These are phyloP conservation scores for Spiraea crenata DNA, from an alignment of 331 rosid species.

Conservation along the genomic window DNA sequence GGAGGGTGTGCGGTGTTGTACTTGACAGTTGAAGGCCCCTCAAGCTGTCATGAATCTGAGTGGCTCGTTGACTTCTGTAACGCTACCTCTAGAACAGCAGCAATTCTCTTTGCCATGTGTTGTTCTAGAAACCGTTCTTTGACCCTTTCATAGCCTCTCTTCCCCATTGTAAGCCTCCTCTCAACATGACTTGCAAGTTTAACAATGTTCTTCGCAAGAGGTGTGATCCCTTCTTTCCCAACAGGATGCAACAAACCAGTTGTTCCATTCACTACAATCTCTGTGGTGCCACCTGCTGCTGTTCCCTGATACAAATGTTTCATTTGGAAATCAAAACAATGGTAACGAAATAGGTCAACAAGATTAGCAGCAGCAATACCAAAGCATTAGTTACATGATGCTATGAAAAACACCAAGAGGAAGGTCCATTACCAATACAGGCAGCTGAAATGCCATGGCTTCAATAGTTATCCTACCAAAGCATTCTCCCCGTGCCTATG, in stretches of 20 bases:
- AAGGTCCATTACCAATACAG: conserved; percentile 34
- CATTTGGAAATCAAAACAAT: neutral
- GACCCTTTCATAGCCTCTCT: conserved; percentile 37
- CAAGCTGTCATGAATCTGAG: conserved; percentile 15
- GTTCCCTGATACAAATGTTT: conserved; percentile 28
- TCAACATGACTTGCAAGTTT: conserved; percentile 36
- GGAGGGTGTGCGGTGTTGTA: neutral
- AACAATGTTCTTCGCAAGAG: conserved; percentile 33
- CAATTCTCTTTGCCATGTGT: conserved; percentile 31
- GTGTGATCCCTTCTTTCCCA: conserved; percentile 31
- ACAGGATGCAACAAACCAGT: conserved; percentile 37
- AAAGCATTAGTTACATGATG: neutral
- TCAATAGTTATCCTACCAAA: conserved; percentile 44
- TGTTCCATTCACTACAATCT: conserved; percentile 39
- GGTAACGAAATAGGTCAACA: neutral
- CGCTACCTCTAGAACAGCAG: conserved; percentile 22
- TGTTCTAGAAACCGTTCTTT: conserved; percentile 28
- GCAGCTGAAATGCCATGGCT: conserved; percentile 44
- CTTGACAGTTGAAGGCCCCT: neutral
- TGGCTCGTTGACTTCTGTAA: conserved; percentile 25
- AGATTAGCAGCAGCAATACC: neutral
- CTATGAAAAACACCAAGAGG: neutral
- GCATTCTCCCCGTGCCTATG: conserved; percentile 39
- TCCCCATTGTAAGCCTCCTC: conserved; percentile 46
- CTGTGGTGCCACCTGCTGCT: conserved; percentile 38